Conservation (phyloP, 2,329 filamentous ascomycete species). For the Grosmannia serpens region DNA sequence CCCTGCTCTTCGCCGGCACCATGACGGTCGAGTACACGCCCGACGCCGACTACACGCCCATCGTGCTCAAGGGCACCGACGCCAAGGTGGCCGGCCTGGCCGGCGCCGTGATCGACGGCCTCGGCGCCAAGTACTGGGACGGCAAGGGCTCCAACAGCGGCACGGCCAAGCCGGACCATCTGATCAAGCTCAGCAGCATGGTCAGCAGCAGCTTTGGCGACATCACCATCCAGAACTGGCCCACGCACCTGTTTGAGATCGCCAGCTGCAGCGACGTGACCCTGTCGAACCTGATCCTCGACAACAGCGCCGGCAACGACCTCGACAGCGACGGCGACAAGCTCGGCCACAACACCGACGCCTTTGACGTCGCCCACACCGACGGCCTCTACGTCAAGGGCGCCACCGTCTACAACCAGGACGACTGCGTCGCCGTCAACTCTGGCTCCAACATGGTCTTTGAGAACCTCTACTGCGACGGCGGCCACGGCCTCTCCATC, state of each 20-base stretch:
- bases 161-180: constrained; percentile 46
- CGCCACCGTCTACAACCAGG: constrained; percentile 45
- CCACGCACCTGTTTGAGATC: constrained; percentile 29
- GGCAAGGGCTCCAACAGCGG: constrained; percentile 46
- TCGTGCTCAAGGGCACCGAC: not conserved
- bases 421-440: constrained; percentile 47
- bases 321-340: constrained; percentile 22
- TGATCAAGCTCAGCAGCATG: constrained; percentile 44
- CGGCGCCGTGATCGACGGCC: constrained; percentile 5
- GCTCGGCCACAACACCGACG: constrained; percentile 41
- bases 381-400: constrained; percentile 37
- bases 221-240: constrained; percentile 28
- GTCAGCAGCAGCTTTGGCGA: constrained; percentile 34
- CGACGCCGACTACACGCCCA: not conserved
- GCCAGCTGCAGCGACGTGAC: constrained; percentile 22
- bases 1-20: not conserved
- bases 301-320: constrained; percentile 25
- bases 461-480: constrained; percentile 30
- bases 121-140: constrained; percentile 34
- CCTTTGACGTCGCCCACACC: constrained; percentile 42
- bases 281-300: constrained; percentile 22
- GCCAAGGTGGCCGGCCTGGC: constrained; percentile 2
- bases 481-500: constrained; percentile 45
- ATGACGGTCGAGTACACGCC: constrained; percentile 4
- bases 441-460: constrained; percentile 23